Evolutionary conservation across 192 early-diverging fungal genomes (phyloP).

Genomic region (Chytriomyces sp.): DNA sequence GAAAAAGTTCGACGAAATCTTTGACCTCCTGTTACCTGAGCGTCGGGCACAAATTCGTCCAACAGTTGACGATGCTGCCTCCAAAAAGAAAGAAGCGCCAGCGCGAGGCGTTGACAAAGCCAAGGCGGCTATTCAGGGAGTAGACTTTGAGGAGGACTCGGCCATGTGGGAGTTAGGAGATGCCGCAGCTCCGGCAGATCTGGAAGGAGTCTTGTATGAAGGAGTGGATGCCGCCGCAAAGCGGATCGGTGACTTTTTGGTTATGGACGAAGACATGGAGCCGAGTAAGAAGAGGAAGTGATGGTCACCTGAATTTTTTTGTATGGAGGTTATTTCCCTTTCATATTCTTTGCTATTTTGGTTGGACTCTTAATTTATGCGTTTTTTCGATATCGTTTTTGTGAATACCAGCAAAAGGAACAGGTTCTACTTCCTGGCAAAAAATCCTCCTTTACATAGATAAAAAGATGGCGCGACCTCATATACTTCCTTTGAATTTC

Average conservation of each 20-base stretch:
- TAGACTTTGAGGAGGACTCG: no score
- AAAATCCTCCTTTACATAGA: no score
- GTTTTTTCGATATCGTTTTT: no score
- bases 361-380: no score
- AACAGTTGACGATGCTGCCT: background rate
- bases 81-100: background rate
- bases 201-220: background rate
- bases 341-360: no score
- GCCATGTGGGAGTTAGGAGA: background rate
- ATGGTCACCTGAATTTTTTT: no score
- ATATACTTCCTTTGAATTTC: no score
- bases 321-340: no score
- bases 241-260: background rate
- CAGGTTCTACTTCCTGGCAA: no score
- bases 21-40: background rate
- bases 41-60: background rate
- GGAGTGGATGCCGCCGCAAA: background rate
- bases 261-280: background rate
- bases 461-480: no score
- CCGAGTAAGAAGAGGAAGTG: background rate
- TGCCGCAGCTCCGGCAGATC: background rate
- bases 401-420: no score
- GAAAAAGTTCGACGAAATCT: slow-evolving; percentile 5
- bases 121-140: background rate
- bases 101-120: background rate